Base-by-base conservation (phyloP, 1,284 basidiomycete genomes). In the Papiliotrema nemorosa region DNA sequence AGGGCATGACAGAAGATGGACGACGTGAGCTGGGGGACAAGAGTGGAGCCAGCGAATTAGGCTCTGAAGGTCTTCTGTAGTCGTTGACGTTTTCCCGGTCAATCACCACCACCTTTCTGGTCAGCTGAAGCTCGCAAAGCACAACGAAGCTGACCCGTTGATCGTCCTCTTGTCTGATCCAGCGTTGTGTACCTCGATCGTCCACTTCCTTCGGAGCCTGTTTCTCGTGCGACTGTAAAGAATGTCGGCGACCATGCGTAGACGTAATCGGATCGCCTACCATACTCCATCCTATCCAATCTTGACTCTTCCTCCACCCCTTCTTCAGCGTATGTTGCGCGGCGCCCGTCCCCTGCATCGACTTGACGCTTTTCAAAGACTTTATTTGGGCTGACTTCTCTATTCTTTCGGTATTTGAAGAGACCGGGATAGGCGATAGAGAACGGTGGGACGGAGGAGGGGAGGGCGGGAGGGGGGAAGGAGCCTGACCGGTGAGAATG, bases 281-380 rank as follows among this genome's bases (percentile, higher is more conserved):
- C 31, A 54, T 29, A 44, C 37, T 46, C 53, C 49, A 54, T 3
- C 26, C 26, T 9, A 51, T 14, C 48, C 49, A 54, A 9, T 47
- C 44, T 40, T 54, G 52, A 16, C 34, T 39, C 18, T 10, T 40
- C 26, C 36, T 35, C 46, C 44, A 50, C 16, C 36, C 25, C 29
- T 35, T 41, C 29, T 41, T 3, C 6, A 46, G 10, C 3, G 21
- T 43, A 25, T 14, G 14, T 31, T 21, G 22, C 21, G 12, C 18
- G 14, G 12, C 22, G 6, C 14, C 14, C 14, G 16, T 26, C 12
- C 7, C 24, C 7, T n/a, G 7, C 22, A 37, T 29, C 27, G 20
- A 18, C 25, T 41, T 26, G 20, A 27, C 29, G 18, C 27, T 33
- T 21, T 33, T 22, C 29, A 27, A 22, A 16, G 27, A 13, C 18